Evolutionary conservation across 2,329 filamentous ascomycete genomes (phyloP).

Genomic region (Septoria petroselini): DNA sequence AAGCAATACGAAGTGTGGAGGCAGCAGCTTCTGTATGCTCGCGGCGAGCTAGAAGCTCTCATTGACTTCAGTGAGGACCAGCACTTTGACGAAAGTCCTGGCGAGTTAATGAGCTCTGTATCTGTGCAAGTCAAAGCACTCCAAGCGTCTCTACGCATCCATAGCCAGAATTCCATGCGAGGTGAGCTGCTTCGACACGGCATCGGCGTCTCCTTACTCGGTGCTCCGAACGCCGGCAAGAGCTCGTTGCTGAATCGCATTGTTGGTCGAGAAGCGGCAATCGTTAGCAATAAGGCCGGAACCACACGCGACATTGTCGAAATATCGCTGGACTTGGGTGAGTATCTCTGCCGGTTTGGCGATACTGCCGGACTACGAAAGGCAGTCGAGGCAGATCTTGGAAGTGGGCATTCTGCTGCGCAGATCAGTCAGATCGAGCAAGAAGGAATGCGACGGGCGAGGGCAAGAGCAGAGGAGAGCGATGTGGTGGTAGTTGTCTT

Average conservation of each 20-base stretch:
- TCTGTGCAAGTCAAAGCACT: constrained; percentile 61
- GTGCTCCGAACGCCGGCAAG: constrained; percentile 91
- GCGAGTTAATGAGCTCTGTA: constrained; percentile 68
- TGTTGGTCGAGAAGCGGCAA: constrained; percentile 88
- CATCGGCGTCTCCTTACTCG: constrained; percentile 80
- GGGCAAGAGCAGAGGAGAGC: constrained; percentile 73
- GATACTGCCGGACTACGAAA: constrained; percentile 84
- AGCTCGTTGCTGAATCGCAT: constrained; percentile 88
- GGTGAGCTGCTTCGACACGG: constrained; percentile 82
- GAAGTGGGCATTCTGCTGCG: constrained; percentile 16
- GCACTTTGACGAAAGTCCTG: constrained; percentile 86
- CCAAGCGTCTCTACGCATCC: constrained; percentile 60
- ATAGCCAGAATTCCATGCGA: constrained; percentile 73
- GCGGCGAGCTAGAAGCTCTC: constrained; percentile 88
- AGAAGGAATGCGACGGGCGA: constrained; percentile 87
- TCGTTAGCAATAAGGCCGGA: constrained; percentile 87
- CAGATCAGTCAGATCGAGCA: constrained; percentile 72
- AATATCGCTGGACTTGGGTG: constrained; percentile 80
- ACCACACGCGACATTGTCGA: constrained; percentile 94
- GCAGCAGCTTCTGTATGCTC: constrained; percentile 68
- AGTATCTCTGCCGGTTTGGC: constrained; percentile 88
- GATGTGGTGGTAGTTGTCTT: constrained; percentile 81
- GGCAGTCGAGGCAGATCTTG: constrained; percentile 14
- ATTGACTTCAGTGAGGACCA: constrained; percentile 98
- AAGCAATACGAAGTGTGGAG: constrained; percentile 82